Evolutionary conservation across 345 rosid genomes (phyloP), one percentile per base, ranked within the genome.

Genomic region (Carallia brachiata): DNA sequence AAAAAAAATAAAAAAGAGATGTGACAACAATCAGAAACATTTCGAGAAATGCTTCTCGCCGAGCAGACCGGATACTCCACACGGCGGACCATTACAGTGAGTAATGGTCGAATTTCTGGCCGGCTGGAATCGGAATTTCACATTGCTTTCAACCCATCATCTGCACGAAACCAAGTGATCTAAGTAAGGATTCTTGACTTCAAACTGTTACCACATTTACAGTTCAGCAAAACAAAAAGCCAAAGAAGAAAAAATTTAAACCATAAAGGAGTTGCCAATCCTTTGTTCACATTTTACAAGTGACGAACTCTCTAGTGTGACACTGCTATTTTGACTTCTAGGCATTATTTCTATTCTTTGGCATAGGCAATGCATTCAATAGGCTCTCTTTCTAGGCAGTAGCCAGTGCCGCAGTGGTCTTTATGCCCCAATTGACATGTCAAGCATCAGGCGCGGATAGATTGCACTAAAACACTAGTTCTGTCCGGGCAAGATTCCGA

Each of bases 131-230:
- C 6, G 48, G 27, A 34, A 15, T 40, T 37, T 40, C 39, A 19
- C 50, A 27, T 31, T 73, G 52, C 19, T 37, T 9, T 61, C 67
- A 53, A 4, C 66, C 44, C 71, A 73, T 67, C 76, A 73, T 73
- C 77, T 73, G 71, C 36, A 61, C 48, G 57, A 48, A 19, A 15
- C 1, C 1, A 71, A 15, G 40, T 36, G 5, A 5, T 58, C 59
- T 31, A 37, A 7, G 64, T 36, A 36, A 73, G 47, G 52, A 27
- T 48, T 28, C 48, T 7, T 27, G 28, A 31, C 57, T 34, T 57
- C 10, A 12, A 5, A 40, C 23, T 6, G 7, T 23, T 15, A 27
- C 12, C 6, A 8, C 17, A 56, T 18, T 23, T 28, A 37, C 36
- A n/a, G 17, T 4, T 53, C 28, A 36, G 60, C 6, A 18, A 32